These are phyloP conservation scores for Ampelocalamus luodianensis DNA, from an alignment of 176 grass and related monocot genomes.

Conservation along the genomic window DNA sequence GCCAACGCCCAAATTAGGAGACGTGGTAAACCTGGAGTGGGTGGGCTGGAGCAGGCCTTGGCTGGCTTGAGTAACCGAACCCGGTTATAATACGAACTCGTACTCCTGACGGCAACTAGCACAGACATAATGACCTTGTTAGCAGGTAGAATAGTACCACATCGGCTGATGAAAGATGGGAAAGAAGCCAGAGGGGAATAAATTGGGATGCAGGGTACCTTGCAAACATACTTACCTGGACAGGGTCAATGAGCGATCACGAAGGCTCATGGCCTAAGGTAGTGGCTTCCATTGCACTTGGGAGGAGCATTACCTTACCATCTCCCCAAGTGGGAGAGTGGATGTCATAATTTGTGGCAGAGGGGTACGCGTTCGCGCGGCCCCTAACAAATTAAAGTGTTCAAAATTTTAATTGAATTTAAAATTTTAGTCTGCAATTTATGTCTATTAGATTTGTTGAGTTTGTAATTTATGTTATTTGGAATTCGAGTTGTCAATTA, in stretches of 20 bases:
- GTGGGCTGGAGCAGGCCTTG: background rate
- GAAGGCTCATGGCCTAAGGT: slow-evolving; percentile 2
- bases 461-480: too few species aligned
- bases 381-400: background rate
- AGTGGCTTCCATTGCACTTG: slow-evolving; percentile 8
- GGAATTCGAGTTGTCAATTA: too few species aligned
- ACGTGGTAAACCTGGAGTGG: background rate
- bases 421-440: background rate
- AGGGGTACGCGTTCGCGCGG: slow-evolving; percentile 45
- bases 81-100: background rate
- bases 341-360: slow-evolving; percentile 47
- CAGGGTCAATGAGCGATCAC: slow-evolving; percentile 27
- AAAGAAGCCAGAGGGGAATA: background rate
- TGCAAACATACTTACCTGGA: slow-evolving; percentile 29
- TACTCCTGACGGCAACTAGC: background rate
- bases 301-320: slow-evolving; percentile 23
- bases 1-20: too few species aligned
- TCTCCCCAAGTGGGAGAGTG: background rate
- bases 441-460: too few species aligned
- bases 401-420: too few species aligned
- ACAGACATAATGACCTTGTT: background rate
- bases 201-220: background rate
- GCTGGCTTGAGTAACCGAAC: background rate
- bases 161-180: background rate
- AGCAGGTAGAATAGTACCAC: slow-evolving; percentile 21